phyloP scores from a whole-genome alignment of 176 grass and related monocot genomes.

The Rhynchospora tenuis region DNA sequence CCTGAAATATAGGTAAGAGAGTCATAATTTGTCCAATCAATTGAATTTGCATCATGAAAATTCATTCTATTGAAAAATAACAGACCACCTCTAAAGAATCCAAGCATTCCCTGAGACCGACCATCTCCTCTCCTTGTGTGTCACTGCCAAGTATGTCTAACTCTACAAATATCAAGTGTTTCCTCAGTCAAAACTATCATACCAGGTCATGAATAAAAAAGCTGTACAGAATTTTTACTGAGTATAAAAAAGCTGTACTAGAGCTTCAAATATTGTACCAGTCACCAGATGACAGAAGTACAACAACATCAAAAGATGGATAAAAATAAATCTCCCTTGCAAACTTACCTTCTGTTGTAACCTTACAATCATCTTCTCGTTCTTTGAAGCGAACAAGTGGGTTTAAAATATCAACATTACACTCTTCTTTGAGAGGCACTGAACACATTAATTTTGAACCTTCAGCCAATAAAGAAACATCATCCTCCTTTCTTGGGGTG shows the following conservation, averaged over 20 bases:
- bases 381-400: not conserved
- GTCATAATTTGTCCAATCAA: not conserved
- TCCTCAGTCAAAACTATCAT: not conserved
- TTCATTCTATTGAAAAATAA: conserved; percentile 6
- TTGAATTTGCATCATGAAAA: not conserved
- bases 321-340: not conserved
- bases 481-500: conserved; percentile 27
- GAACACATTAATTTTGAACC: conserved; percentile 13
- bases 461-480: conserved; percentile 31
- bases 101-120: not conserved
- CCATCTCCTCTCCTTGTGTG: not conserved
- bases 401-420: conserved; percentile 26
- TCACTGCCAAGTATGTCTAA: not conserved
- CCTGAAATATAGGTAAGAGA: conserved; percentile 15
- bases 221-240: not conserved
- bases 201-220: not conserved
- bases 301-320: not conserved
- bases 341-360: conserved; percentile 19
- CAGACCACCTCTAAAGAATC: conserved; percentile 17
- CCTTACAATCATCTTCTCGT: conserved; percentile 16
- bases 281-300: not conserved
- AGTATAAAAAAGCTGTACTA: too few relatives aligned
- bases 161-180: conserved; percentile 22
- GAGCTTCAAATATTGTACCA: not conserved
- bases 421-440: conserved; percentile 30